A percentile compares a stretch with the other conserved stretches of the same genome.
Conservation (phyloP, 306 rosid species). For the Pyrus communis region DNA sequence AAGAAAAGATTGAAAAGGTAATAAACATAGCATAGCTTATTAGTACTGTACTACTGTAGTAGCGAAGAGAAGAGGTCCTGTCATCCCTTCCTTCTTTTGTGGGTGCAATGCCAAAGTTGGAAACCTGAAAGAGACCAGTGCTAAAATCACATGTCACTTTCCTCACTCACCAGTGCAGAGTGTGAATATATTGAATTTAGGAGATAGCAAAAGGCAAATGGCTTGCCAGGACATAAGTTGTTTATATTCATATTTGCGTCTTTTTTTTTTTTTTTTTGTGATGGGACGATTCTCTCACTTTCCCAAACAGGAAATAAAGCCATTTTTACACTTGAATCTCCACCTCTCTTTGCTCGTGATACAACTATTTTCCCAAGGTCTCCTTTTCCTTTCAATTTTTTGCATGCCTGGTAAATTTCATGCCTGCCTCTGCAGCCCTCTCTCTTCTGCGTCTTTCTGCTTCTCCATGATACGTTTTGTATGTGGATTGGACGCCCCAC, state of each 20-base stretch:
- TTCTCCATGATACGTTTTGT: not conserved
- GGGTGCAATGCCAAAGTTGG: slow-evolving; percentile 76
- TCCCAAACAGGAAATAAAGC: slow-evolving; percentile 42
- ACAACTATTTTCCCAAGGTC: slow-evolving; percentile 29
- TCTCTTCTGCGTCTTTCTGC: not conserved
- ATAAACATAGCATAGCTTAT: slow-evolving; percentile 13
- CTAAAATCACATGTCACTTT: slow-evolving; percentile 59
- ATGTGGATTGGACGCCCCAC: slow-evolving; percentile 3
- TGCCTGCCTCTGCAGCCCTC: not conserved
- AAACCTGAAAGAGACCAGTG: slow-evolving; percentile 53
- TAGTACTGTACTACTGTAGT: slow-evolving; percentile 17
- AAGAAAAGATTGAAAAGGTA: not conserved
- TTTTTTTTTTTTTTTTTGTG: slow-evolving; percentile 12
- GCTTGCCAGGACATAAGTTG: slow-evolving; percentile 39
- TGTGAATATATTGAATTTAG: not conserved
- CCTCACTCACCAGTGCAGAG: not conserved
- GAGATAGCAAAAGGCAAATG: not conserved
- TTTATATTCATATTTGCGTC: not conserved
- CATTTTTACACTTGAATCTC: slow-evolving; percentile 33
- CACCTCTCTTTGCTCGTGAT: slow-evolving; percentile 50
- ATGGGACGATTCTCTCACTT: slow-evolving; percentile 70
- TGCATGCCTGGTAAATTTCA: not conserved
- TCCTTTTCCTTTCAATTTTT: not conserved
- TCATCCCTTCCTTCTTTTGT: slow-evolving; percentile 46
- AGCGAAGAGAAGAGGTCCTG: slow-evolving; percentile 71